A percentile compares a stretch with the other conserved stretches of the same genome.
These are phyloP conservation scores for Nakazawaea wyomingensis DNA, from an alignment of 805 yeast species.

Conservation along the genomic window DNA sequence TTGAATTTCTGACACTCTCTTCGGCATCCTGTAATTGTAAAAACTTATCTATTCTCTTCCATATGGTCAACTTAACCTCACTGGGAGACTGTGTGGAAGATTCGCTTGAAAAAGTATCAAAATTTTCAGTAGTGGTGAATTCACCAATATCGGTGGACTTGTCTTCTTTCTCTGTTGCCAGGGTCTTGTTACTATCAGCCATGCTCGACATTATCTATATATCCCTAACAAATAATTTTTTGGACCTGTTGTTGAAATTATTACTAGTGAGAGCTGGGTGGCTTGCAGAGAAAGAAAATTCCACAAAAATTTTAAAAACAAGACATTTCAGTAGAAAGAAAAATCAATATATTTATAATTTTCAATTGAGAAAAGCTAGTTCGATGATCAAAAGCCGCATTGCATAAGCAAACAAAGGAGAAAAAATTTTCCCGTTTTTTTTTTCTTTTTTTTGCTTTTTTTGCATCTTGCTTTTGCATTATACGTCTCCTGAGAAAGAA, in stretches of 20 bases:
- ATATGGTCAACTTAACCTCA: conserved; percentile 10
- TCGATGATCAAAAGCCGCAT: background rate
- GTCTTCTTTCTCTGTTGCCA: background rate
- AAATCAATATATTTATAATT: background rate
- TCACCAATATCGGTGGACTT: background rate
- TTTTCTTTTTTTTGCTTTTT: background rate
- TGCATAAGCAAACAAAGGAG: background rate
- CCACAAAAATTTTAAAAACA: background rate
- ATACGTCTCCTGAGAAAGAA: too few species aligned
- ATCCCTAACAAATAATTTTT: too few species aligned
- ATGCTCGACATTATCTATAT: background rate
- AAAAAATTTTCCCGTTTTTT: background rate
- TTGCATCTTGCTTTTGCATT: too few species aligned
- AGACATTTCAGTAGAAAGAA: too few species aligned
- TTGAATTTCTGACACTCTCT: conserved; percentile 7
- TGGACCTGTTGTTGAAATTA: background rate
- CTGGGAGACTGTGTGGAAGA: background rate
- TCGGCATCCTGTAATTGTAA: conserved; percentile 10
- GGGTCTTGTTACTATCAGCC: background rate
- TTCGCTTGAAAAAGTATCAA: too few species aligned
- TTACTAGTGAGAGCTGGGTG: too few species aligned
- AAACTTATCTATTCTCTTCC: conserved; percentile 11
- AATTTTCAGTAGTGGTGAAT: background rate
- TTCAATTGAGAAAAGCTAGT: background rate
- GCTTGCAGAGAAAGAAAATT: background rate